phyloP scores from a whole-genome alignment of 805 yeast genomes.

The Schwanniomyces occidentalis region DNA sequence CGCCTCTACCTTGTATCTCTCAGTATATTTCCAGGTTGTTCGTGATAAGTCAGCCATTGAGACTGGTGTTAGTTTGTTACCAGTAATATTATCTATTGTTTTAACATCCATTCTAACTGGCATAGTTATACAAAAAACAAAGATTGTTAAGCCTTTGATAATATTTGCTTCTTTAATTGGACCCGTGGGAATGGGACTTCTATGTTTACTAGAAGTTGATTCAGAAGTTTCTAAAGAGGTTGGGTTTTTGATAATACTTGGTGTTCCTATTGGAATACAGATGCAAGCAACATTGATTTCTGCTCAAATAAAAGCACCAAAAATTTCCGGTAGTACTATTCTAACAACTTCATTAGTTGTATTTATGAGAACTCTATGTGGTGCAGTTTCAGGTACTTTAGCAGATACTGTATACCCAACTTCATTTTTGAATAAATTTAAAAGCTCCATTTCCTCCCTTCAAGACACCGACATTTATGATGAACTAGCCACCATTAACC shows the following conservation, averaged over 20 bases:
- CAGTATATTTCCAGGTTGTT: conserved; percentile 18
- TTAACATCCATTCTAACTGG: conserved; percentile 12
- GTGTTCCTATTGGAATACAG: conserved; percentile 48
- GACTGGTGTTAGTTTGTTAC: conserved; percentile 15
- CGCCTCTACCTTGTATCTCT: conserved; percentile 19
- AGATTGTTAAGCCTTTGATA: conserved; percentile 10
- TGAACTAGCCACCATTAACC: background rate
- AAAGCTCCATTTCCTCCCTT: conserved; percentile 3
- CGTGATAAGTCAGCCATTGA: conserved; percentile 9
- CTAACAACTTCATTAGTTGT: conserved; percentile 46
- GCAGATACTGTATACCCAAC: conserved; percentile 41
- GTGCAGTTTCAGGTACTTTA: conserved; percentile 31
- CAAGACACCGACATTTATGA: conserved; percentile 11
- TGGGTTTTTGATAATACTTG: conserved; percentile 46
- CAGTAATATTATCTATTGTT: conserved; percentile 12
- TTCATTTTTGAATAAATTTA: conserved; percentile 12
- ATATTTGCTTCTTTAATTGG: background rate
- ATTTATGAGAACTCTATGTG: conserved; percentile 46
- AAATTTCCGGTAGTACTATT: conserved; percentile 48
- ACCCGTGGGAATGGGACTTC: conserved; percentile 39
- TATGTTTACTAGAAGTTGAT: conserved; percentile 37
- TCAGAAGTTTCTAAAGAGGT: conserved; percentile 36
- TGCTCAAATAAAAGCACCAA: conserved; percentile 51
- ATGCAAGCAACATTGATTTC: conserved; percentile 46
- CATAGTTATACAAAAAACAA: conserved; percentile 9